Base-by-base conservation (phyloP, 352 stramenopile species). In the Albugo laibachii region DNA sequence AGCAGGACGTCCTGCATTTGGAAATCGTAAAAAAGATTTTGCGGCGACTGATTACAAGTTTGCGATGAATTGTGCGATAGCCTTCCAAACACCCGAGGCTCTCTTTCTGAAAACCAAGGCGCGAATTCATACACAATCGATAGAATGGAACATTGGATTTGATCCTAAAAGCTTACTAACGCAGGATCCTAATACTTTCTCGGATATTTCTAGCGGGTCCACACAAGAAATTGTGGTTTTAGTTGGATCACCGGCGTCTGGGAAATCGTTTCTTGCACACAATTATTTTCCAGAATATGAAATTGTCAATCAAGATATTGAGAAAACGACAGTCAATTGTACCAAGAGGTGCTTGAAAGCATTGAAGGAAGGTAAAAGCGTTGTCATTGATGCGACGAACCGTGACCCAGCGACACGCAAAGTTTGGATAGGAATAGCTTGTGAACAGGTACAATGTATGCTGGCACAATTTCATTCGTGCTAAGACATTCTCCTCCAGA, bases 371-470 rank as follows among this genome's bases (percentile, higher is more conserved):
- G 65, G 72, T 18, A 71, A 73, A 41, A 93, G 70, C 55, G 70
- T 94, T 24, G 57, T 92, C 15, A 57, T 94, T 27, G 83, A 95
- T 56, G 83, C 66, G 46, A 95, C 80, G 11, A 94, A 93, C 52
- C 66, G 71, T 13, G 72, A 84, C 19, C 24, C 48, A 16, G 65
- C 74, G 11, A 52, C 61, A 11, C 66, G 80, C 20, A 69, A 65
- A 36, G 69, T 84, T 43, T 93, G 79, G 80, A 59, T 91, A 48
- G 36, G 54, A 11, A 56, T 93, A 35, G 80, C 72, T 0, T 61
- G 73, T 42, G 58, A 80, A 54, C 64, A 82, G 55, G 69, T 83
- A 50, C 15, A 51, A 15, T 18, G 49, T 36, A n/a, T 15, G 5
- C 46, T 44, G 36, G 37, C 24, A 19, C 11, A 19, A 38, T 31